These are phyloP conservation scores for Trifolium subterraneum DNA, from an alignment of 306 rosid species.

Conservation along the genomic window DNA sequence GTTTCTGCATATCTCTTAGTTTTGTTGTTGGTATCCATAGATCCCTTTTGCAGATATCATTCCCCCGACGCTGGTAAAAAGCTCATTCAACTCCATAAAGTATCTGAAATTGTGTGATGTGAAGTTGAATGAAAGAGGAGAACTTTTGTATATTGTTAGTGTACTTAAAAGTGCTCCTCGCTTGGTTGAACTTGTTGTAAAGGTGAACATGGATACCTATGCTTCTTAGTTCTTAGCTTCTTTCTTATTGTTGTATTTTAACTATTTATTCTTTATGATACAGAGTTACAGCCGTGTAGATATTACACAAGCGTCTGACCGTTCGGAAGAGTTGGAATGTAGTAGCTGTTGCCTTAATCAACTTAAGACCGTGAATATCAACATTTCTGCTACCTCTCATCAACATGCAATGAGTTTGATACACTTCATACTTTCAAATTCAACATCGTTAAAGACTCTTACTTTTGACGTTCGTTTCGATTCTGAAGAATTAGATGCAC, in stretches of 20 bases:
- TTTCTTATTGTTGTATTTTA: no score
- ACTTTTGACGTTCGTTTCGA: neutral
- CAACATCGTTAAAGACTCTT: neutral
- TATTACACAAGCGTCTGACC: neutral
- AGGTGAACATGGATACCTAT: conserved; percentile 4
- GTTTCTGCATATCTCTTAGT: neutral
- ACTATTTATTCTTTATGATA: neutral
- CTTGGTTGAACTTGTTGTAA: conserved; percentile 20
- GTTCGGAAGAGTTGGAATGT: neutral
- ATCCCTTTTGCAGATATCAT: neutral
- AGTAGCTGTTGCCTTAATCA: neutral
- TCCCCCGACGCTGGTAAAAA: neutral
- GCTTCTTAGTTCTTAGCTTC: no score
- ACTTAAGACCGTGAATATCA: neutral
- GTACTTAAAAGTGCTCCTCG: conserved; percentile 34
- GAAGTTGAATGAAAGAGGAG: neutral
- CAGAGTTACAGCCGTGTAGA: neutral
- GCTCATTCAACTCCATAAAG: neutral
- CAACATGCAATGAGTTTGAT: neutral
- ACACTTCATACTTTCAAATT: neutral
- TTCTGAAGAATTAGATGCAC: neutral
- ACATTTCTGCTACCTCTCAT: neutral
- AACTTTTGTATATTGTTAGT: neutral
- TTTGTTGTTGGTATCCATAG: neutral
- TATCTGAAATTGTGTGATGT: neutral